A percentile compares a stretch with the other conserved stretches of the same genome.
phyloP scores from a whole-genome alignment of 352 stramenopile genomes.

The Elongisporangium anandrum region DNA sequence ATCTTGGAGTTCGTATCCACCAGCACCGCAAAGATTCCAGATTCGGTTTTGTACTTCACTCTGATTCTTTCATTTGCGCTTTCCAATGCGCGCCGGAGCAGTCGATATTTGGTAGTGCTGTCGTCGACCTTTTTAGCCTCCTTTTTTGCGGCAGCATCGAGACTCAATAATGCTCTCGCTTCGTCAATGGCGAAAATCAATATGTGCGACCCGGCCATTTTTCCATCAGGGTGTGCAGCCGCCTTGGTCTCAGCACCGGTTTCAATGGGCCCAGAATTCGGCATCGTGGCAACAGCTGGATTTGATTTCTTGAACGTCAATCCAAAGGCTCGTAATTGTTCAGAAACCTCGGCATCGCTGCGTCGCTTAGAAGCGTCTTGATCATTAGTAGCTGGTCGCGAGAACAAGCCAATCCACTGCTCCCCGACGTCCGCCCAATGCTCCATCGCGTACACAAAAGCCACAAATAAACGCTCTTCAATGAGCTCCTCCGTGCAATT shows the following conservation, averaged over 20 bases:
- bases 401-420: constrained; percentile 7
- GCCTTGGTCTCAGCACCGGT: too few relatives aligned
- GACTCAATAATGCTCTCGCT: constrained; percentile 1
- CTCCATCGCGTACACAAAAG: constrained; percentile 2
- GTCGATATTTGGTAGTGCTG: background rate
- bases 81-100: constrained; percentile 1
- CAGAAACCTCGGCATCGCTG: background rate
- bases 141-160: background rate
- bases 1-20: constrained; percentile 4
- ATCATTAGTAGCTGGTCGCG: background rate
- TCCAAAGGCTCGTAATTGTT: background rate
- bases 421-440: constrained; percentile 2
- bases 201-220: background rate
- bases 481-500: background rate
- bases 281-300: background rate
- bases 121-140: background rate
- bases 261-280: background rate
- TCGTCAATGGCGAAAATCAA: constrained; percentile 5
- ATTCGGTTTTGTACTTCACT: background rate
- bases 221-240: background rate
- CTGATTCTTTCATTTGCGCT: background rate
- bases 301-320: too few relatives aligned
- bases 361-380: background rate
- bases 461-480: background rate
- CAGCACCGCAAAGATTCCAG: constrained; percentile 3